Conservation (phyloP, 345 rosid genomes). For the Boechera stricta region DNA sequence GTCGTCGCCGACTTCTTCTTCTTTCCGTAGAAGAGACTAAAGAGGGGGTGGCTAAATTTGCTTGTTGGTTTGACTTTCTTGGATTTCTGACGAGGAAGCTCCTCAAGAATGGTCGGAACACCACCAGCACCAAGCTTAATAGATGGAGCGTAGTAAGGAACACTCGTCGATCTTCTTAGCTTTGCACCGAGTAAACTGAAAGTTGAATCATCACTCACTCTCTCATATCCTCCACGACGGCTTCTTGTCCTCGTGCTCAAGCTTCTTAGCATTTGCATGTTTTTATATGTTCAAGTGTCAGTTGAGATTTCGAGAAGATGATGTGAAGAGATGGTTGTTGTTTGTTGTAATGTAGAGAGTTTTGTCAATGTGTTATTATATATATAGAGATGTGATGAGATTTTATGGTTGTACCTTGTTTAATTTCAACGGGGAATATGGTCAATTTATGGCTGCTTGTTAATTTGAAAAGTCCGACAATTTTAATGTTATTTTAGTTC, state of each 20-base stretch:
- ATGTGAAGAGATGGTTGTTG: conserved; percentile 27
- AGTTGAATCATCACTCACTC: conserved; percentile 50
- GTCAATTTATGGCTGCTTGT: conserved; percentile 36
- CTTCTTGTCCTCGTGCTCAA: conserved; percentile 59
- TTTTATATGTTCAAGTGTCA: not conserved
- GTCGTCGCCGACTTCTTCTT: conserved; percentile 45
- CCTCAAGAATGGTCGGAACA: conserved; percentile 35
- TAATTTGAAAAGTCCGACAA: not conserved
- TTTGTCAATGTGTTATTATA: conserved; percentile 23
- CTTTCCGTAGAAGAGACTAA: conserved; percentile 38
- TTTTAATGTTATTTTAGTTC: not conserved
- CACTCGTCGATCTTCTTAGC: conserved; percentile 44
- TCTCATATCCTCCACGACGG: conserved; percentile 55
- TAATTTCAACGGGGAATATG: not conserved
- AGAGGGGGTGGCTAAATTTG: conserved; percentile 52
- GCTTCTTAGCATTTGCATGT: conserved; percentile 63
- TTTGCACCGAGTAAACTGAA: conserved; percentile 45
- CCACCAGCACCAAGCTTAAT: conserved; percentile 41
- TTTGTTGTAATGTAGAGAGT: conserved; percentile 35
- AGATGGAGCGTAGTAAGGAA: conserved; percentile 46
- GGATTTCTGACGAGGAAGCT: conserved; percentile 46
- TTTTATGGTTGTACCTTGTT: conserved; percentile 35
- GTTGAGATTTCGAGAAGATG: conserved; percentile 15
- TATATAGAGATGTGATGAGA: conserved; percentile 28
- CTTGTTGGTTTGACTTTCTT: conserved; percentile 44